Base-by-base conservation (phyloP, 345 rosid genomes). In the Gynandropsis gynandra region DNA sequence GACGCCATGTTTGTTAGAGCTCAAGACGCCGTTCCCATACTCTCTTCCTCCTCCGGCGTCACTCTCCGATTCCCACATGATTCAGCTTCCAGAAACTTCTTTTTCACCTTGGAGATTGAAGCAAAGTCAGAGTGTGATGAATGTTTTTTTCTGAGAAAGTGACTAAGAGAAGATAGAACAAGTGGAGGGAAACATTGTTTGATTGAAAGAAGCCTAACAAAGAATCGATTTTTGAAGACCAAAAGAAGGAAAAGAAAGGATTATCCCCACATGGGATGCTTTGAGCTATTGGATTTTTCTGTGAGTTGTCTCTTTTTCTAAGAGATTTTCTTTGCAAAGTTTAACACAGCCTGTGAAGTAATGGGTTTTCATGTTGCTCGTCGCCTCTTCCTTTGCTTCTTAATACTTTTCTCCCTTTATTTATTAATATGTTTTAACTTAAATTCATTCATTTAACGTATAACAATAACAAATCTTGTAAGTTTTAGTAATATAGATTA, bases 11-110 rank as follows among this genome's bases (percentile, higher is more conserved):
- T 74, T 87, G 69, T 52, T 69, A 9, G 96, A 73, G 58, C 74
- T 62, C 47, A 80, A 76, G 52, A 71, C 75, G 61, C 85, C 98
- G 69, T 80, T 82, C 10, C 76, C 89, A 43, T 80, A 87, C 20
- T 79, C 93, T 64, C 89, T 54, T 21, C 85, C 82, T n/a, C 73
- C 73, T 47, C 70, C 50, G 7, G 76, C 72, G 27, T 87, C 96
- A 34, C 51, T 79, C 67, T 87, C 98, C 1, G 96, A 87, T 42
- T 87, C 95, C 98, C 96, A 90, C 98, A 90, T 90, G 40, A 1
- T 52, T 38, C 48, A 44, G 47, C 21, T 9, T 45, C 20, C 38
- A 21, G n/a, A n/a, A n/a, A n/a, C n/a, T n/a, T n/a, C n/a, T n/a
- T n/a, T n/a, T n/a, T n/a, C n/a, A n/a, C 5, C 58, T 50, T 19